Evolutionary conservation across 306 rosid genomes (phyloP).

Genomic region (Ormosia semicastrata): DNA sequence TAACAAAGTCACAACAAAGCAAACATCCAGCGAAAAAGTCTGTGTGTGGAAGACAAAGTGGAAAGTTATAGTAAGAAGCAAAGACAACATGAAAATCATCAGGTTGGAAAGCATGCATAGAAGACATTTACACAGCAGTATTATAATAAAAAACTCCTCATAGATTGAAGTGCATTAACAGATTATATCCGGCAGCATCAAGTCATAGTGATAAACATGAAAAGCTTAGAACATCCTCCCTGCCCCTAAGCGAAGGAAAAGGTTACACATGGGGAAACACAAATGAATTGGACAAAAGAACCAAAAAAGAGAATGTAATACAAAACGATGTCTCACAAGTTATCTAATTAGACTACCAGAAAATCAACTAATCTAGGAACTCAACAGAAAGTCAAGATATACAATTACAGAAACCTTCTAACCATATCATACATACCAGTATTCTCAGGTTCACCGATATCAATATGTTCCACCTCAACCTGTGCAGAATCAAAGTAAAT

Average conservation of each 20-base stretch:
- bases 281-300: background rate
- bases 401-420: slow-evolving; percentile 4
- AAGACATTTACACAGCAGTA: background rate
- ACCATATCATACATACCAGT: slow-evolving; percentile 48
- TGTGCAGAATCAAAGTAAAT: slow-evolving; percentile 32
- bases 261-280: background rate
- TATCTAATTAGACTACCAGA: slow-evolving; percentile 6
- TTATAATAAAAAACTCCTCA: slow-evolving; percentile 9
- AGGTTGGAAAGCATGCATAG: slow-evolving; percentile 9
- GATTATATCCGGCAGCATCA: background rate
- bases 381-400: background rate
- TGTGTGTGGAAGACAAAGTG: background rate
- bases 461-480: slow-evolving; percentile 94
- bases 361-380: slow-evolving; percentile 18
- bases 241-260: background rate
- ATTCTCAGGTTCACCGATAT: slow-evolving; percentile 69
- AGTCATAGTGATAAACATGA: slow-evolving; percentile 15
- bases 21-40: background rate
- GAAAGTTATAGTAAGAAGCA: background rate
- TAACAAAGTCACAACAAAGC: background rate
- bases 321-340: background rate
- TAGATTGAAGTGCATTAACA: slow-evolving; percentile 4
- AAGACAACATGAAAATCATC: background rate
- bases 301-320: background rate
- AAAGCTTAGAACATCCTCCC: slow-evolving; percentile 1